Percentiles rank a stretch among this genome's conserved stretches.
phyloP scores from a whole-genome alignment of 495 filamentous ascomycete genomes.

The Xylaria telfairii region DNA sequence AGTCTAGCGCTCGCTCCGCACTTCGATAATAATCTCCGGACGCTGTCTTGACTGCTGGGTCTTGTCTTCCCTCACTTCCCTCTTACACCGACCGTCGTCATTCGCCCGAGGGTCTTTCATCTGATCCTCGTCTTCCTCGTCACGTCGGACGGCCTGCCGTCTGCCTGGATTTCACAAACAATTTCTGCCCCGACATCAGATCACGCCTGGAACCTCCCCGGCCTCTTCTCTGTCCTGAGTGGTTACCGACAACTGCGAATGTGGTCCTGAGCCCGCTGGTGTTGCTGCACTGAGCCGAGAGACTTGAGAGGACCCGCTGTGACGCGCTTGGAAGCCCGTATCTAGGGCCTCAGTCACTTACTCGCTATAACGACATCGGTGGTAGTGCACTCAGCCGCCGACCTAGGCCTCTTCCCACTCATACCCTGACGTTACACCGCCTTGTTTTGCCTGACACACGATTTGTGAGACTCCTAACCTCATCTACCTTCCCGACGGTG shows the following conservation, averaged over 20 bases:
- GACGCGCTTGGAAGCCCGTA: constrained; percentile 27
- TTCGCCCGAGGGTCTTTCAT: not conserved
- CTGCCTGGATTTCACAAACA: constrained; percentile 19
- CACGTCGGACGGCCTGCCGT: not conserved
- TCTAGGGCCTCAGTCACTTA: constrained; percentile 22
- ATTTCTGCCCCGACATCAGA: constrained; percentile 19
- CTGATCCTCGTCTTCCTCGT: not conserved
- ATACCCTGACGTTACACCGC: constrained; percentile 34
- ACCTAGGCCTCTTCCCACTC: constrained; percentile 28
- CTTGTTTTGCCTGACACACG: constrained; percentile 34
- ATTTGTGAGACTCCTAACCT: constrained; percentile 34
- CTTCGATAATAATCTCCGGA: not conserved
- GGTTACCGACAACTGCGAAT: constrained; percentile 26
- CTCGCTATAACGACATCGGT: constrained; percentile 2
- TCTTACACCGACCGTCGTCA: not conserved
- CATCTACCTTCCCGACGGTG: constrained; percentile 39
- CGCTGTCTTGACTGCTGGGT: not conserved
- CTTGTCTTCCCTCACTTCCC: not conserved
- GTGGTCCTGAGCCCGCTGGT: constrained; percentile 29
- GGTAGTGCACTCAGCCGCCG: constrained; percentile 24
- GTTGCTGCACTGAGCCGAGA: constrained; percentile 39
- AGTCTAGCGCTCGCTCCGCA: not conserved
- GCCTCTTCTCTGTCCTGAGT: constrained; percentile 19
- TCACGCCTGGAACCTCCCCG: constrained; percentile 16
- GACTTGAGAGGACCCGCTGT: constrained; percentile 30